Evolutionary conservation across 306 rosid genomes (phyloP).

Genomic region (Vachellia pachyceras): DNA sequence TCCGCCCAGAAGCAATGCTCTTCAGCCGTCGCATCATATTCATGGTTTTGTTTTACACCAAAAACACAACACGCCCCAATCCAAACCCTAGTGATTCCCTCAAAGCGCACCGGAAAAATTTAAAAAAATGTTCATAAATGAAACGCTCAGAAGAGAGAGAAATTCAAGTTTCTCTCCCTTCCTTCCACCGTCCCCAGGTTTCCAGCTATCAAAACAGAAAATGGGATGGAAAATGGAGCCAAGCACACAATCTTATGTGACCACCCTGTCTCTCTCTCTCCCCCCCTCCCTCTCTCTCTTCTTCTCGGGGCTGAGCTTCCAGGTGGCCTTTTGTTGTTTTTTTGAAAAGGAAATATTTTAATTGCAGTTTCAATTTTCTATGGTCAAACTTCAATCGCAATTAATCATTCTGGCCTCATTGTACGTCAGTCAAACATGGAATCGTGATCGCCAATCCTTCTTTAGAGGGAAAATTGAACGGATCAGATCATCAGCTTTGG

Average conservation of each 20-base stretch:
- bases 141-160: slow-evolving; percentile 58
- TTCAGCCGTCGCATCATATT: slow-evolving; percentile 97
- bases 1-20: slow-evolving; percentile 97
- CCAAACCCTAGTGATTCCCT: slow-evolving; percentile 55
- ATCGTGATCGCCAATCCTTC: slow-evolving; percentile 20
- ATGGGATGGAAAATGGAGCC: slow-evolving; percentile 27
- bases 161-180: slow-evolving; percentile 52
- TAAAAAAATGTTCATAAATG: background rate
- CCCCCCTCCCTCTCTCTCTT: slow-evolving; percentile 24
- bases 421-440: slow-evolving; percentile 53
- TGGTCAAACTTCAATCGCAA: slow-evolving; percentile 54
- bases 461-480: slow-evolving; percentile 12
- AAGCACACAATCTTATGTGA: slow-evolving; percentile 35
- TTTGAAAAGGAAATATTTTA: background rate
- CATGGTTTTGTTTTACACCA: slow-evolving; percentile 49
- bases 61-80: slow-evolving; percentile 38
- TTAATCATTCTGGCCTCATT: slow-evolving; percentile 55
- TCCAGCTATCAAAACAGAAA: slow-evolving; percentile 34
- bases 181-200: slow-evolving; percentile 30
- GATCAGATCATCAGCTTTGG: slow-evolving; percentile 29
- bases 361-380: slow-evolving; percentile 23
- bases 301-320: slow-evolving; percentile 35
- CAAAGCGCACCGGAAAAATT: slow-evolving; percentile 19
- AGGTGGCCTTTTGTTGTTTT: slow-evolving; percentile 50
- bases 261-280: background rate